Evolutionary conservation across 257 asterid species (phyloP), one percentile per base, ranked within the genome.

Genomic region (Solanum commersonii): DNA sequence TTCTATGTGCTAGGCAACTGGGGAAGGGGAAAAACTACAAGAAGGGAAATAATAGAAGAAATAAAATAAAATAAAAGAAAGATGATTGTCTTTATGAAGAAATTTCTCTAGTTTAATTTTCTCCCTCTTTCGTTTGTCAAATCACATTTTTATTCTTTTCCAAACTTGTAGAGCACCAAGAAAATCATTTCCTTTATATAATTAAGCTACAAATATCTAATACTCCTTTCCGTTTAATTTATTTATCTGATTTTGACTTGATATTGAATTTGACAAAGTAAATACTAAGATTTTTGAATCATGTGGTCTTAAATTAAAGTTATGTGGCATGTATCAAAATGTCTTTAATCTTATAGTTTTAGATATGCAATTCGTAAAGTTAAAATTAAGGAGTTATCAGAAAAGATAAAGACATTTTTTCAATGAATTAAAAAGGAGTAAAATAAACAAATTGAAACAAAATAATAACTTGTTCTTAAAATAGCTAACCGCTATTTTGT

Each of bases 331-430:
- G 0, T 10, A 63, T 23, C 14, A 23, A 63, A 60, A 63, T 60
- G 0, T 63, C 1, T 23, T 63, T 63, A 4, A 23, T 63, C 6
- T 63, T 63, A n/a, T 10, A 2, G 0, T 4, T 59, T 23, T 63
- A 63, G 6, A 23, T 2, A 10, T 63, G 27, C 29, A 9, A 60
- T 29, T 10, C 2, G 0, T 1, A 63, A 63, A 20, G 6, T 63
- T 22, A 18, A 9, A 60, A 60, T 9, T 23, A 9, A 9, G 2
- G 1, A 60, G 0, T 2, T 9, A 5, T 8, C 7, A 4, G 0
- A 60, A 59, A 59, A 22, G 1, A 60, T 9, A 9, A 1, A 23
- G 1, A 60, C 0, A 60, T 22, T 22, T 9, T 22, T 60, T 60
- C 20, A 49, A 14, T 49, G 22, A 49, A 15, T 49, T 49, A 49